Conservation (phyloP, 208 protist genomes). For the Blechomonas ayalai region DNA sequence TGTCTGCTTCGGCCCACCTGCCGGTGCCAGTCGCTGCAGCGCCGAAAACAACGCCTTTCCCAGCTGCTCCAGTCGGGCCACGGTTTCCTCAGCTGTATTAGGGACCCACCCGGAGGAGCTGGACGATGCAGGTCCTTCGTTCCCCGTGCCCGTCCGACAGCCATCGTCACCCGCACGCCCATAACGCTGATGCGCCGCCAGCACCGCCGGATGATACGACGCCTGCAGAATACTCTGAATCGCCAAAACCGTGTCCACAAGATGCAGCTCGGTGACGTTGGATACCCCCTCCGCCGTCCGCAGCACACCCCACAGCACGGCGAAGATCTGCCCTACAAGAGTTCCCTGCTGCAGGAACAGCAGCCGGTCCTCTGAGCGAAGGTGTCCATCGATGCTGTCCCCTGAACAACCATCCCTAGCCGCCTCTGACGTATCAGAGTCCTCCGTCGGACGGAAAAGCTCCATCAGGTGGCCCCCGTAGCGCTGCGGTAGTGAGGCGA, state of each 20-base stretch:
- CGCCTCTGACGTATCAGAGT: not conserved
- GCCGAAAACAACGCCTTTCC: conserved; percentile 27
- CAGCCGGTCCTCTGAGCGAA: conserved; percentile 16
- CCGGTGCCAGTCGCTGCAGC: conserved; percentile 6
- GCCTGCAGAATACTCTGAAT: conserved; percentile 26
- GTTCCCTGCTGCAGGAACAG: conserved; percentile 48
- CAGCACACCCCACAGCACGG: conserved; percentile 55
- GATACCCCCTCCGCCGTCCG: conserved; percentile 31
- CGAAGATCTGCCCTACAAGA: conserved; percentile 53
- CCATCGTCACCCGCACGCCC: not conserved
- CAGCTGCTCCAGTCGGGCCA: conserved; percentile 31
- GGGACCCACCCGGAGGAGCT: conserved; percentile 19
- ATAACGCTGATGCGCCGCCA: conserved; percentile 13
- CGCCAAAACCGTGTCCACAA: conserved; percentile 22
- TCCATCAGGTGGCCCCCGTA: conserved; percentile 17
- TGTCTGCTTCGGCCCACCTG: not conserved
- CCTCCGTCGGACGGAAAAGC: conserved; percentile 23
- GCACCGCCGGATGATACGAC: conserved; percentile 16
- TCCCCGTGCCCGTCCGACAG: not conserved
- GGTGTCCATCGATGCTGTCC: not conserved
- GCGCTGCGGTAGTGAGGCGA: conserved; percentile 15
- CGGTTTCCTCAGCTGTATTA: conserved; percentile 44
- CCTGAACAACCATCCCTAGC: not conserved
- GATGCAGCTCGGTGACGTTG: conserved; percentile 27
- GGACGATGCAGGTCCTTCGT: not conserved